Evolutionary conservation across 805 yeast species (phyloP).

Genomic region (Soucietia sequanensis): DNA sequence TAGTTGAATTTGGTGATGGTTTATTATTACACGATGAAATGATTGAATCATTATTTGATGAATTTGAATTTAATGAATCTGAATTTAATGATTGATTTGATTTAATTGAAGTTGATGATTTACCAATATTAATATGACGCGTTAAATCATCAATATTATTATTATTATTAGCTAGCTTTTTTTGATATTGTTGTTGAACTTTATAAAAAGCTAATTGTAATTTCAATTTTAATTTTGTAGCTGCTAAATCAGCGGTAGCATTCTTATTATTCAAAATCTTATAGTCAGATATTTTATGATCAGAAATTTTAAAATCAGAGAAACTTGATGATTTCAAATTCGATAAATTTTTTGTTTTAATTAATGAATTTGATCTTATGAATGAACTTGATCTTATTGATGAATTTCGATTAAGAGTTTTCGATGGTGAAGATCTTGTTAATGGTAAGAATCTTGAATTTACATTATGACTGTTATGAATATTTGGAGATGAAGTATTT

Average conservation of each 20-base stretch:
- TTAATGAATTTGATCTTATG: background rate
- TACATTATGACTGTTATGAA: too few species aligned
- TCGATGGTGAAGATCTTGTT: background rate
- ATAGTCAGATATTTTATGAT: too few species aligned
- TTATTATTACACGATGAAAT: constrained; percentile 7
- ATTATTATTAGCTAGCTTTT: constrained; percentile 4
- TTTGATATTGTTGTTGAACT: constrained; percentile 20
- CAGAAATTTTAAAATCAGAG: constrained; percentile 1
- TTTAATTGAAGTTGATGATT: background rate
- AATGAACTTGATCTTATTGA: background rate
- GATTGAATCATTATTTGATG: constrained; percentile 4
- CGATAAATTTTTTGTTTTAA: background rate
- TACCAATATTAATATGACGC: constrained; percentile 1
- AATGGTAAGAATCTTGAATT: background rate
- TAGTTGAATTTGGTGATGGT: constrained; percentile 8
- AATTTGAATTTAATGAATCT: too few species aligned
- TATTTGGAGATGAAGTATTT: background rate
- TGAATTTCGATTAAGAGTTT: background rate
- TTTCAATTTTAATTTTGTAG: constrained; percentile 42
- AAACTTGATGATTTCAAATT: constrained; percentile 4
- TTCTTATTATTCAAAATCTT: constrained; percentile 12
- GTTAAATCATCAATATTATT: background rate
- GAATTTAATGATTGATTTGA: constrained; percentile 1
- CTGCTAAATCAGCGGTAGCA: constrained; percentile 39
- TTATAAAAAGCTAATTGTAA: constrained; percentile 42